Evolutionary conservation across 208 protist species (phyloP).

Genomic region (Blastocrithidia nonstop): DNA sequence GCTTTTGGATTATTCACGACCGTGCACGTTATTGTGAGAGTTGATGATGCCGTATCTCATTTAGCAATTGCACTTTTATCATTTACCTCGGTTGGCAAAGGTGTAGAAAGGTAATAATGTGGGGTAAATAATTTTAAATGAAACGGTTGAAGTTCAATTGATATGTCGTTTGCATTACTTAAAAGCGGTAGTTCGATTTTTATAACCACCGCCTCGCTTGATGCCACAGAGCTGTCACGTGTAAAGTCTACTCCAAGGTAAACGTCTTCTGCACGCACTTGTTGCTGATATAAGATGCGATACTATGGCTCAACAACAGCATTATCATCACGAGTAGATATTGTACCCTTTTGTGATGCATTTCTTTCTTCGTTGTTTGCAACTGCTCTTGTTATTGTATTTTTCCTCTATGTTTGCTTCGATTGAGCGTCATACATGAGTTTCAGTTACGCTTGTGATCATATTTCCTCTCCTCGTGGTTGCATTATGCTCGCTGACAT

Average conservation of each 20-base stretch:
- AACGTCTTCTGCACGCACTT: slow-evolving; percentile 62
- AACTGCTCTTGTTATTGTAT: slow-evolving; percentile 1
- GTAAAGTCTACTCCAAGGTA: slow-evolving; percentile 72
- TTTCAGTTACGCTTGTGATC: slow-evolving; percentile 25
- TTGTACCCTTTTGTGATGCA: slow-evolving; percentile 5
- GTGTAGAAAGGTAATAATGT: slow-evolving; percentile 48
- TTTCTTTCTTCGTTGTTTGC: slow-evolving; percentile 5
- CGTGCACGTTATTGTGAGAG: too few species aligned
- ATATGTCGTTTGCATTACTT: slow-evolving; percentile 15
- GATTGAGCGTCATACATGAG: background rate
- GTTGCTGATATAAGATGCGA: slow-evolving; percentile 66
- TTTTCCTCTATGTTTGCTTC: background rate
- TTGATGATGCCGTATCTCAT: too few species aligned
- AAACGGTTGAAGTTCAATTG: slow-evolving; percentile 47
- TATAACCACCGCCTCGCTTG: slow-evolving; percentile 59
- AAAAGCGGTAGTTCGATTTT: slow-evolving; percentile 54
- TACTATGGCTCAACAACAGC: slow-evolving; percentile 34
- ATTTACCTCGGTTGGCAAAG: slow-evolving; percentile 42
- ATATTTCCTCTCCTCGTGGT: slow-evolving; percentile 58
- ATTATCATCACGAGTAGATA: slow-evolving; percentile 5
- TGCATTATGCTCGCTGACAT: background rate
- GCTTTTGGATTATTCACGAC: too few species aligned
- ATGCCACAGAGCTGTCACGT: slow-evolving; percentile 22
- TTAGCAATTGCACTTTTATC: too few species aligned
- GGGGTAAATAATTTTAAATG: slow-evolving; percentile 32